Base-by-base conservation (phyloP, 306 rosid species). In the Astragalus glycyphyllos region DNA sequence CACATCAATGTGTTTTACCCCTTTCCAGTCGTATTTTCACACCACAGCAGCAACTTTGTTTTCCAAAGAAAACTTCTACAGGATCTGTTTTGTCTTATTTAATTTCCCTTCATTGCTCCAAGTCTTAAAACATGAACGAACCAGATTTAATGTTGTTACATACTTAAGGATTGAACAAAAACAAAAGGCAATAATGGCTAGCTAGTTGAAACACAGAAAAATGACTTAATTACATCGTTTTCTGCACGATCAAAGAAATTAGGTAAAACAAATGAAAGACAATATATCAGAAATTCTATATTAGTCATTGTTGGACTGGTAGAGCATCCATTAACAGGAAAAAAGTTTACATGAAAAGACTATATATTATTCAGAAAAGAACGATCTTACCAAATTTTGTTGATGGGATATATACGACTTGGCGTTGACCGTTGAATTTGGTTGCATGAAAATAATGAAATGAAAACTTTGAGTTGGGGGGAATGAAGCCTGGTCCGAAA, bases 401-500 rank as follows among this genome's bases (percentile, higher is more conserved):
- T 26, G 31, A 26, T 26, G 0, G 31, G 31, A 26, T 26, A 23
- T 1, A 23, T 23, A 26, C 0, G 31, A 62, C n/a, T 37, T 44
- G 53, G 13, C 8, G 7, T 59, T 62, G 34, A 8, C 16, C 67
- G 45, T 65, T 55, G 59, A 74, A 54, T 14, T 13, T n/a, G 62
- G 14, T 50, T 34, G 69, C 13, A 44, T 5, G 4, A 8, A 13
- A 23, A 23, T 55, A 41, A 26, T 32, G 50, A 9, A 72, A 4
- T 12, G 13, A 23, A 4, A 41, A 20, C 42, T 16, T 56, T 4
- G 35, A 69, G 88, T 62, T 86, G 82, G 77, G 96, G 84, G 96
- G 92, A 85, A 86, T 85, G 92, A 86, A 89, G 92, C 92, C 96
- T 89, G 96, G 96, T 89, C 92, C 96, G 88, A 83, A 49, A 87